Base-by-base conservation (phyloP, 2,329 filamentous ascomycete genomes). In the Pseudocercospora musae region DNA sequence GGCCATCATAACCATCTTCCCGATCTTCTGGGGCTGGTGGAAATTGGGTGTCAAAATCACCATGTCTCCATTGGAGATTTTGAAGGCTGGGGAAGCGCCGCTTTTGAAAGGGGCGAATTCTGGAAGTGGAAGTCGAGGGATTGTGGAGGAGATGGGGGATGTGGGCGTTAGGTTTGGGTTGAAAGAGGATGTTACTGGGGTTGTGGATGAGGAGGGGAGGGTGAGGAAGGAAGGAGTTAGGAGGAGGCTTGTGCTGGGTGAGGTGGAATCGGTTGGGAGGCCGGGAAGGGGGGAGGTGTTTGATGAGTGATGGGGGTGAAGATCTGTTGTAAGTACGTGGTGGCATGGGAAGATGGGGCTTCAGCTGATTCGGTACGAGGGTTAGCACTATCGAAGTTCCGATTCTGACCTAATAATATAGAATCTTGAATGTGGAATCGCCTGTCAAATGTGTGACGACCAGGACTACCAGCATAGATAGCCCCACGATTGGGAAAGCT, bases 1-100 rank as follows among this genome's bases (percentile, higher is more conserved):
- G 7, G 59, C 55, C 13, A 48, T 59, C 2, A 40, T 66, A 5
- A 42, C 59, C 15, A 58, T 66, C 7, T 21, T 62, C n/a, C 62
- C 62, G 4, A 13, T 64, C 9, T 61, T 62, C 60, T 66, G 57
- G 54, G 64, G 64, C n/a, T 66, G 27, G 15, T 66, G 62, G 64
- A 64, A 25, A 21, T 25, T 66, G 4, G 59, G 52, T 6, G 29
- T 55, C 10, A 13, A 31, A 4, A 25, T 25, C 9, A 40, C 52
- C 7, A 55, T 55, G 52, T 21, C 10, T 11, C 52, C 52, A 7
- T 40, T 37, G 2, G 52, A 55, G 18, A 55, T 55, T 25, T n/a
- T 31, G 29, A 55, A 55, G 6, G 52, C 37, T 21, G n/a, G 33
- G 18, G 52, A 42, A 13, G 27, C 52, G n/a, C 52, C 52, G 4